Evolutionary conservation across 2,329 filamentous ascomycete genomes (phyloP), one percentile per base, ranked within the genome.

Genomic region (Talaromyces verruculosus): DNA sequence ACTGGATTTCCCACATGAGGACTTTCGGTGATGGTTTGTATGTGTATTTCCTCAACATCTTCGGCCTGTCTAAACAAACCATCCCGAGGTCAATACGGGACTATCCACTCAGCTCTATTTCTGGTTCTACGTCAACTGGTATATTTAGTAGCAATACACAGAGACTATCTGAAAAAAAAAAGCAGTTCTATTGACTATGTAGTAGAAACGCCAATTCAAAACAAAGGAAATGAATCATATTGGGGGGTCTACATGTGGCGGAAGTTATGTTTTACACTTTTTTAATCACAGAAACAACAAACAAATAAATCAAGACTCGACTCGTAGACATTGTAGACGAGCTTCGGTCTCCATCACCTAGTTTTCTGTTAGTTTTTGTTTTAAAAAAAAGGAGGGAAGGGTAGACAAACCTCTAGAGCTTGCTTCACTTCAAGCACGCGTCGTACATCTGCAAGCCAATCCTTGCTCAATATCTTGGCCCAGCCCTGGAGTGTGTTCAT

Each of bases 391-490:
- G 25, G 15, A 53, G 45, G 39, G 60, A 43, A 15, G 35, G 11
- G 60, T 37, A 67, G 69, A 86, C 89, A 88, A 80, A 97, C 95
- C 80, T 99, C 95, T 73, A 99, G 84, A 74, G 95, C 95, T 82
- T 99, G 95, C 81, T 91, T 89, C 70, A 98, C 95, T 82, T 99
- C 95, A 74, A 99, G 83, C 70, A 96, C 92, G 81, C 93, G 91
- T 77, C 95, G 88, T 68, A 93, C 91, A 84, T 99, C 95, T 62
- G 85, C 86, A 71, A 99, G 81, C 95, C 95, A 99, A 79, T 99
- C 95, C 74, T 91, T 89, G 80, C 92, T 96, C 75, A 99, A 81
- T 47, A 93, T 94, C 85, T 95, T 97, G 58, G 94, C 93, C 95
- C 95, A 99, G 30, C 95, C 95, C 68, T 90, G 86, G 57, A 99